Evolutionary conservation across 305 asterid genomes (phyloP).

Genomic region (Withania somnifera): DNA sequence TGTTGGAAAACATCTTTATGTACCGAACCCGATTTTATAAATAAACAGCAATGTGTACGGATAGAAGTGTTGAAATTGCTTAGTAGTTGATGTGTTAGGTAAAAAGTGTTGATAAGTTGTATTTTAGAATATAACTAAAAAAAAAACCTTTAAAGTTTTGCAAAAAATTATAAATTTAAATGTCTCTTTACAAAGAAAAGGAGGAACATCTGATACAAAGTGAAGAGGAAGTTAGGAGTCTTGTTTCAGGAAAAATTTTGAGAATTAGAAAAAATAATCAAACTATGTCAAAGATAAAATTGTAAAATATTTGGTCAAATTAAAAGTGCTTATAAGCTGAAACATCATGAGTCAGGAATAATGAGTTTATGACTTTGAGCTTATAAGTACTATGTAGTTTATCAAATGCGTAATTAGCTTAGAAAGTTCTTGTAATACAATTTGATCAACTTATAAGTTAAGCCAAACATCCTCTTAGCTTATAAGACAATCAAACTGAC

Average conservation of each 20-base stretch:
- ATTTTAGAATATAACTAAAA: not conserved
- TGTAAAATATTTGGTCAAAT: not conserved
- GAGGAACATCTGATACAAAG: not conserved
- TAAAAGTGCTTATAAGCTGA: not conserved
- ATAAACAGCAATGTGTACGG: not conserved
- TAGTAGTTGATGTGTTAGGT: not conserved
- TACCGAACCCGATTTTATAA: not conserved
- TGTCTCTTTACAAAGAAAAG: not conserved
- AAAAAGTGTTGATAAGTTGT: not conserved
- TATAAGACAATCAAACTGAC: not conserved
- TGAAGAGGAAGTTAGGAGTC: not conserved
- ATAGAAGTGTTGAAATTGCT: not conserved
- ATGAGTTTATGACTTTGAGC: not conserved
- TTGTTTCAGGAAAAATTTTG: not conserved
- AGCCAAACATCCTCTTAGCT: not conserved
- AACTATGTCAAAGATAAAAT: not conserved
- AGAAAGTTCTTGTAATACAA: not conserved
- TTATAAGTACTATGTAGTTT: not conserved
- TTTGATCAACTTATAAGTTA: not conserved
- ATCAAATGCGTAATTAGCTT: not conserved
- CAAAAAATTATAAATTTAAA: not conserved
- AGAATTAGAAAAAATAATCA: not conserved
- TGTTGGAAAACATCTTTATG: not conserved
- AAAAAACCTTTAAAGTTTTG: not conserved
- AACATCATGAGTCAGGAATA: not conserved